A percentile compares a stretch with the other conserved stretches of the same genome.
Evolutionary conservation across 805 yeast species (phyloP).

Genomic region (Yarrowia hollandica): DNA sequence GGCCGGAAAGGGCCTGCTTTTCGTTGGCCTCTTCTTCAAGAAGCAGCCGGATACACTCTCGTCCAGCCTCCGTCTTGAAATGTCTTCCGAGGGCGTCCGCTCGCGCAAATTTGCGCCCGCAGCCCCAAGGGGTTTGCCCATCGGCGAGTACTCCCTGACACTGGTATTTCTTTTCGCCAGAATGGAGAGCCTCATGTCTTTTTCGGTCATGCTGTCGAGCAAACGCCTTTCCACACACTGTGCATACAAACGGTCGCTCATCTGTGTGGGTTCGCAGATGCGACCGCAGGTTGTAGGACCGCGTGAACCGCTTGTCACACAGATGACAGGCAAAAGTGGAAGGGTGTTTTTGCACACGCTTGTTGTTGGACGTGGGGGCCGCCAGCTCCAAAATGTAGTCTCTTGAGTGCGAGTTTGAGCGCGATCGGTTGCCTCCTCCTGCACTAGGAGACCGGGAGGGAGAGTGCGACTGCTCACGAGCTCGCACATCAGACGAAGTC

Average conservation of each 20-base stretch:
- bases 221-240: slow-evolving; percentile 64
- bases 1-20: slow-evolving; percentile 9
- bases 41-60: slow-evolving; percentile 64
- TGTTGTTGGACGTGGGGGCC: slow-evolving; percentile 53
- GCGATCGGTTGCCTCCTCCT: not conserved
- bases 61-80: slow-evolving; percentile 73
- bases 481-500: slow-evolving; percentile 1
- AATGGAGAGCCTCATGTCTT: slow-evolving; percentile 73
- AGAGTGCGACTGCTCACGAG: not conserved
- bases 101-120: slow-evolving; percentile 70
- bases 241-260: slow-evolving; percentile 69
- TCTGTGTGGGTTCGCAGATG: slow-evolving; percentile 84
- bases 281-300: slow-evolving; percentile 90
- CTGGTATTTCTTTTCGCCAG: slow-evolving; percentile 66
- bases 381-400: slow-evolving; percentile 70
- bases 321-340: slow-evolving; percentile 72
- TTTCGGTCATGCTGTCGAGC: slow-evolving; percentile 77
- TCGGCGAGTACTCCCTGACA: slow-evolving; percentile 64
- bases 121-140: slow-evolving; percentile 67
- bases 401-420: slow-evolving; percentile 37
- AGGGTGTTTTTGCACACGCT: slow-evolving; percentile 68
- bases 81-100: slow-evolving; percentile 78
- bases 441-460: slow-evolving; percentile 11
- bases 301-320: slow-evolving; percentile 83
- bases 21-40: slow-evolving; percentile 52